phyloP scores from a whole-genome alignment of 1,284 basidiomycete genomes.

The Ustilago shanxiensis region DNA sequence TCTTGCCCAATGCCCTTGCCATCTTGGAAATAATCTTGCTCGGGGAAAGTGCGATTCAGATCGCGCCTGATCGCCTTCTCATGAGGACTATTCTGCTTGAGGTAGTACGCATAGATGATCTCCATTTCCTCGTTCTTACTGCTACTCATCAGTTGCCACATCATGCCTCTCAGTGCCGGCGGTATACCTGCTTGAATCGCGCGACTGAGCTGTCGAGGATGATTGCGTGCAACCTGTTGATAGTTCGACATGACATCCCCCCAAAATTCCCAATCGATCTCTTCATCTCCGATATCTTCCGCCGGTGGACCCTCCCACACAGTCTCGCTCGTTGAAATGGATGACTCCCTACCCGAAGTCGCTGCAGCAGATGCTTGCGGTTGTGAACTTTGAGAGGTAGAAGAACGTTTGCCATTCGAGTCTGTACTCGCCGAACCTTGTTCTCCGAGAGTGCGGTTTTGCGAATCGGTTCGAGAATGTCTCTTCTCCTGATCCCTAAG shows the following conservation, averaged over 20 bases:
- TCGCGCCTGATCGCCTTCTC: slow-evolving; percentile 95
- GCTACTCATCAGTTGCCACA: slow-evolving; percentile 97
- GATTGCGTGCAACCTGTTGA: slow-evolving; percentile 73
- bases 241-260: slow-evolving; percentile 83
- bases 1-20: slow-evolving; percentile 94
- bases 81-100: slow-evolving; percentile 86
- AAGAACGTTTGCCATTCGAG: slow-evolving; percentile 3
- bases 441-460: slow-evolving; percentile 14
- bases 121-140: slow-evolving; percentile 89
- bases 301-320: slow-evolving; percentile 34
- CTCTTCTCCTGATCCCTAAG: slow-evolving; percentile 47
- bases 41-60: slow-evolving; percentile 92
- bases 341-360: slow-evolving; percentile 12
- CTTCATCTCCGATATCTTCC: slow-evolving; percentile 44
- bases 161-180: slow-evolving; percentile 85
- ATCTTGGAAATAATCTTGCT: slow-evolving; percentile 89
- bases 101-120: slow-evolving; percentile 81
- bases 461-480: slow-evolving; percentile 33
- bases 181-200: slow-evolving; percentile 96
- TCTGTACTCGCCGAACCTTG: slow-evolving; percentile 18
- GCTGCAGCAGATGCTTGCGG: not conserved
- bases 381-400: not conserved
- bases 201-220: slow-evolving; percentile 77
- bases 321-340: slow-evolving; percentile 12
- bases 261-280: slow-evolving; percentile 86